phyloP scores from a whole-genome alignment of 75 land plant genomes.

The Pinus taeda region DNA sequence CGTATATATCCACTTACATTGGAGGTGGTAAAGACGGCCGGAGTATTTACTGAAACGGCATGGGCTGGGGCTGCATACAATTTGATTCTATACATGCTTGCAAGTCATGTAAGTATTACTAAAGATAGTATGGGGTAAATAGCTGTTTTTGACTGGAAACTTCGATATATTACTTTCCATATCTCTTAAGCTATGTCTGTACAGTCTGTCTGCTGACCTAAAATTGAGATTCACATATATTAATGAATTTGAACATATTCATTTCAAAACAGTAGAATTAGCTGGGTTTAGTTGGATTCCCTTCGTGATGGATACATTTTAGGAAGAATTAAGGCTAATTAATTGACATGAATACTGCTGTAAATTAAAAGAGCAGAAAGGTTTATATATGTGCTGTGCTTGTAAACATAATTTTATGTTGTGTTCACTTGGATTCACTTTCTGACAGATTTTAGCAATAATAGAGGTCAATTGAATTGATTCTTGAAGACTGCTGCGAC shows the following conservation, averaged over 20 bases:
- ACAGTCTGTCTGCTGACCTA: neutral
- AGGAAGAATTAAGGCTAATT: neutral
- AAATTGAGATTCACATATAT: neutral
- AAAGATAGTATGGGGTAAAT: neutral
- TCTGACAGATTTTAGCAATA: too few species aligned
- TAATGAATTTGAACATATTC: neutral
- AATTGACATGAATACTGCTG: neutral
- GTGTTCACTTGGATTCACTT: too few species aligned
- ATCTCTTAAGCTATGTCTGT: neutral
- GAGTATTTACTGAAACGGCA: slow-evolving; percentile 85
- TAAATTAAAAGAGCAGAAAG: neutral
- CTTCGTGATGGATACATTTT: neutral
- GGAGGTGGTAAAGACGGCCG: slow-evolving; percentile 73
- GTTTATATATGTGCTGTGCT: too few species aligned
- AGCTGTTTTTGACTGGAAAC: neutral
- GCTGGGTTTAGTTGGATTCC: neutral
- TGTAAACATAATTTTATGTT: too few species aligned
- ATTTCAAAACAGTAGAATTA: neutral
- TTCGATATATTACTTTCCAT: neutral
- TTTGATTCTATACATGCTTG: slow-evolving; percentile 77
- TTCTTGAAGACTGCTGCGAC: too few species aligned
- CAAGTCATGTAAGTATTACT: slow-evolving; percentile 83
- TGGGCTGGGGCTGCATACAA: slow-evolving; percentile 97
- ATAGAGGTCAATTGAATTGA: too few species aligned
- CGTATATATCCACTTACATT: slow-evolving; percentile 65